Percentiles rank a stretch among this genome's conserved stretches.
phyloP scores from a whole-genome alignment of 257 asterid genomes.

The Mitragyna speciosa region DNA sequence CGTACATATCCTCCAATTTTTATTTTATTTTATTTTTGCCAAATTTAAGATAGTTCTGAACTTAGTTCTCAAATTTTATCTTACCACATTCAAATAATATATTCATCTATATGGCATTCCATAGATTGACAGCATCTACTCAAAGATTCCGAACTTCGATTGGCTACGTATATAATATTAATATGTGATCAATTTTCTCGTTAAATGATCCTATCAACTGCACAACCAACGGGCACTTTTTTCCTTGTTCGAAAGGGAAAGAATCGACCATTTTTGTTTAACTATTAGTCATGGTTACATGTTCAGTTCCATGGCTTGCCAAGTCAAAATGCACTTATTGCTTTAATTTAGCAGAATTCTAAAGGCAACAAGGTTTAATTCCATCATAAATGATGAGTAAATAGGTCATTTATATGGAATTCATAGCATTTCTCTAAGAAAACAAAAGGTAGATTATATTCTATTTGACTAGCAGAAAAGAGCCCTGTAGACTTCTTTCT shows the following conservation, averaged over 20 bases:
- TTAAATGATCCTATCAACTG: background rate
- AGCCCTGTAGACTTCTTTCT: background rate
- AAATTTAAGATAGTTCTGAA: background rate
- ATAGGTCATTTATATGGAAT: background rate
- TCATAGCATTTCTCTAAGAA: background rate
- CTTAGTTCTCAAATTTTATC: background rate
- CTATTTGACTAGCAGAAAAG: background rate
- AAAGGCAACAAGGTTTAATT: background rate
- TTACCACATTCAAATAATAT: background rate
- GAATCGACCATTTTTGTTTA: background rate
- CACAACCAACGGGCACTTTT: background rate
- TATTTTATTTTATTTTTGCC: background rate
- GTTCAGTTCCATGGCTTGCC: background rate
- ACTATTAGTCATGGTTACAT: background rate
- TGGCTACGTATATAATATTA: background rate
- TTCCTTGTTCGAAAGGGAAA: background rate
- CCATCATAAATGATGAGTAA: background rate
- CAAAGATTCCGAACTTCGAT: background rate
- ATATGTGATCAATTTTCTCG: background rate
- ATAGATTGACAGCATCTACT: background rate
- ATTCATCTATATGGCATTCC: background rate
- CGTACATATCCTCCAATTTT: too few species aligned
- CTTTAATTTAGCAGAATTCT: background rate
- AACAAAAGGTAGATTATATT: background rate
- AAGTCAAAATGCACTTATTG: background rate